phyloP scores from a whole-genome alignment of 345 rosid genomes.

The Noccaea bulbosa region DNA sequence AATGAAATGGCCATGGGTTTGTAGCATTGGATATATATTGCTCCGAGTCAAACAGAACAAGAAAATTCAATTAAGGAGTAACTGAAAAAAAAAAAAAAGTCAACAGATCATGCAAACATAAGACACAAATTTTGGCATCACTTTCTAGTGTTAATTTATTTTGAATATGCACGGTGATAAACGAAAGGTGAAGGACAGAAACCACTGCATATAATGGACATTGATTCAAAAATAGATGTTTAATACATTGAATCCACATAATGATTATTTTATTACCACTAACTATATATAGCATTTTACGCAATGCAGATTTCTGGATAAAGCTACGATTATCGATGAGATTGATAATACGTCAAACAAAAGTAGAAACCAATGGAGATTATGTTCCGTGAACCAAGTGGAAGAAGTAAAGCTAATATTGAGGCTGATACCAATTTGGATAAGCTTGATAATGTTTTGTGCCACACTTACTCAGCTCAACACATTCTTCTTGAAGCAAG shows the following conservation, averaged over 20 bases:
- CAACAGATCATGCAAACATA: too few species aligned
- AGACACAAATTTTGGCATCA: not conserved
- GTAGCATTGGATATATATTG: slow-evolving; percentile 3
- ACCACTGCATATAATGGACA: not conserved
- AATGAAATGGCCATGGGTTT: not conserved
- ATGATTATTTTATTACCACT: not conserved
- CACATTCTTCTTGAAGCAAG: slow-evolving; percentile 89
- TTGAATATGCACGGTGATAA: not conserved
- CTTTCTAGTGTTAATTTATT: not conserved
- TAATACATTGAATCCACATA: not conserved
- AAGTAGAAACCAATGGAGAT: slow-evolving; percentile 70
- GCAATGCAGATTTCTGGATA: slow-evolving; percentile 69
- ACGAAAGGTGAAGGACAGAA: not conserved
- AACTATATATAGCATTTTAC: not conserved
- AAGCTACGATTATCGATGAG: slow-evolving; percentile 72
- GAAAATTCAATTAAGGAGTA: not conserved
- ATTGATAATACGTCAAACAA: slow-evolving; percentile 48
- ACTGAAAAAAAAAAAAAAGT: too few species aligned
- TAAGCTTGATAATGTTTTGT: slow-evolving; percentile 75
- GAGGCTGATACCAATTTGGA: slow-evolving; percentile 78
- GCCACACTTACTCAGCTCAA: slow-evolving; percentile 65
- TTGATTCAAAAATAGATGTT: not conserved
- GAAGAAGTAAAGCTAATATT: slow-evolving; percentile 84
- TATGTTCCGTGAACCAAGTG: slow-evolving; percentile 78
- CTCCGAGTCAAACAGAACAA: slow-evolving; percentile 5